phyloP scores from a whole-genome alignment of 352 stramenopile species.

The Phytophthora foliorum region DNA sequence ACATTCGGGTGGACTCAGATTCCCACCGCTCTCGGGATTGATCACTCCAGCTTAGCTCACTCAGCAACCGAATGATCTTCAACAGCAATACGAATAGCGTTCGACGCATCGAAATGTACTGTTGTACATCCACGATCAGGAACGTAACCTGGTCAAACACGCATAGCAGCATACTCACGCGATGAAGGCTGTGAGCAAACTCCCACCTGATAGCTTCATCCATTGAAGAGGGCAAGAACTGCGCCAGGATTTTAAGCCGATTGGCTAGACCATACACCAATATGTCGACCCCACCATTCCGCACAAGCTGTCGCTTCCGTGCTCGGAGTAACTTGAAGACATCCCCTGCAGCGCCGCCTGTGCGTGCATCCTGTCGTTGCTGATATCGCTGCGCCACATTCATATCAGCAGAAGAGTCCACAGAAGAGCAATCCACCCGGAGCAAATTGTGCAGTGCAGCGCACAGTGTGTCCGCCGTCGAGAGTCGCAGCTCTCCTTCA shows the following conservation, averaged over 20 bases:
- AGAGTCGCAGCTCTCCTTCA: constrained; percentile 43
- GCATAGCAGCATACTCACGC: constrained; percentile 51
- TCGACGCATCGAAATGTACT: constrained; percentile 47
- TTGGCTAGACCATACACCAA: constrained; percentile 28
- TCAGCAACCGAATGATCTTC: constrained; percentile 47
- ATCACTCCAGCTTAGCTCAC: constrained; percentile 46
- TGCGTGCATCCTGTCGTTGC: constrained; percentile 5
- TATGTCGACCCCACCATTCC: constrained; percentile 47
- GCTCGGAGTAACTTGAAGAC: constrained; percentile 39
- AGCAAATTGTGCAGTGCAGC: constrained; percentile 58
- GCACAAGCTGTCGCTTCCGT: constrained; percentile 54
- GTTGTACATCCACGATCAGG: constrained; percentile 56
- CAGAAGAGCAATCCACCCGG: constrained; percentile 37
- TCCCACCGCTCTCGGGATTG: constrained; percentile 35
- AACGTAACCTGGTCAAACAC: constrained; percentile 81
- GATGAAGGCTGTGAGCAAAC: constrained; percentile 40
- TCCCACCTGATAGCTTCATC: constrained; percentile 19
- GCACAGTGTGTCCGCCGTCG: constrained; percentile 39
- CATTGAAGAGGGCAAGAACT: neutral
- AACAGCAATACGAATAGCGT: constrained; percentile 52
- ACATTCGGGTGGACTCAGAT: constrained; percentile 35
- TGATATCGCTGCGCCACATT: constrained; percentile 12
- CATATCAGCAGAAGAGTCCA: neutral
- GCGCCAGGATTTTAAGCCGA: constrained; percentile 12
- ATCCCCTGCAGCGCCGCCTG: constrained; percentile 22